Base-by-base conservation (phyloP, 805 yeast species). In the Kodamaea sagamina region DNA sequence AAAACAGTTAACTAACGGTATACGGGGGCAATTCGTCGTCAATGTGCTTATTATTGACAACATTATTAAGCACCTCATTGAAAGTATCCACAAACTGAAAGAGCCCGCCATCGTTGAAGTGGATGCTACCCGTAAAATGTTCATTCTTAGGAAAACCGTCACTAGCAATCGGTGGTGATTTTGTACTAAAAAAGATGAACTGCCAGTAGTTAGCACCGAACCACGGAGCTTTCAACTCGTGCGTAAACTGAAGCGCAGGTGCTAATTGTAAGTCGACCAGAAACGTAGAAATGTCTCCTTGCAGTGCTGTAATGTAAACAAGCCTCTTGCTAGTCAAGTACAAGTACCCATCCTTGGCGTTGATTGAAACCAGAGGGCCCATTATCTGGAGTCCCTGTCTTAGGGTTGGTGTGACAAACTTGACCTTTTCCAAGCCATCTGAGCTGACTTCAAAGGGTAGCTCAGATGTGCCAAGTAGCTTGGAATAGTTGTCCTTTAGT, bases 131-230 rank as follows among this genome's bases (percentile, higher is more conserved):
- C 28, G 57, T 52, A 59, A 70, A 73, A 48, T 63, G 65, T 25
- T 67, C 63, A 18, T 64, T 49, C 32, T 58, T 58, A 2, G 75
- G 73, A 27, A 68, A 62, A 1, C 75, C 74, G 45, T 70, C 72
- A 44, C 67, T 64, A 4, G 70, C 58, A 1, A 68, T 66, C 4
- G 65, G 57, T 4, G 68, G 59, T 4, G 55, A 50, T 11, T 58
- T 43, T 3, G 63, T 54, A 34, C 67, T 62, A 34, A 57, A 65
- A 54, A 77, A 74, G 19, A 65, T 37, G 28, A 74, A 65, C 47
- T 64, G 64, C 72, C 76, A 75, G 51, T 67, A 72, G 47, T 75
- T 77, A 15, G 78, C 66, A 0, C 82, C 82, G 51, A 77, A 71
- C 80, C 79, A 76, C 1, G 81, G 79, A 18, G 75, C 63, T 42